Evolutionary conservation across 192 early-diverging fungal genomes (phyloP).

Genomic region (Podila epicladia): DNA sequence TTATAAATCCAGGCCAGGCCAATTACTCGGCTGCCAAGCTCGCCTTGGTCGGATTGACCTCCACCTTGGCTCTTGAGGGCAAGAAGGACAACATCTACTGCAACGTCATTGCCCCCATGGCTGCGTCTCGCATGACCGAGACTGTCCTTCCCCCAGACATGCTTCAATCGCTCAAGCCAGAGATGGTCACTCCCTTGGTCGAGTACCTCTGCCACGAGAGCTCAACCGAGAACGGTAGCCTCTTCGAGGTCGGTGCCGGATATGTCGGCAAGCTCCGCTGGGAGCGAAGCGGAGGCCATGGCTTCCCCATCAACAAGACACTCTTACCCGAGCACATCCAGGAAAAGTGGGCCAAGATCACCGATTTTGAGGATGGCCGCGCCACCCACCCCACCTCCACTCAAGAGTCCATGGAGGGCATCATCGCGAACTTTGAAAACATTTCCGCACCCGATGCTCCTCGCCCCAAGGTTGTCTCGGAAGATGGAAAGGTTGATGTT

Average conservation of each 20-base stretch:
- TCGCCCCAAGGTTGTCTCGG: slow-evolving; percentile 48
- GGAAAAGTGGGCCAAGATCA: slow-evolving; percentile 81
- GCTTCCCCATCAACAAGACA: slow-evolving; percentile 89
- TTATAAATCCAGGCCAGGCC: slow-evolving; percentile 59
- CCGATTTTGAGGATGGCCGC: slow-evolving; percentile 77
- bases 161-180: slow-evolving; percentile 94
- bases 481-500: slow-evolving; percentile 65
- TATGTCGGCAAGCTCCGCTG: slow-evolving; percentile 92
- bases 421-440: slow-evolving; percentile 78
- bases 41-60: slow-evolving; percentile 88
- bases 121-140: slow-evolving; percentile 97
- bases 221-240: slow-evolving; percentile 77
- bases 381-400: slow-evolving; percentile 84
- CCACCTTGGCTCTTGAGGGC: slow-evolving; percentile 94
- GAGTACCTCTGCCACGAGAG: slow-evolving; percentile 89
- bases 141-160: slow-evolving; percentile 97
- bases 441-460: neutral
- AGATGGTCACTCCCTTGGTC: slow-evolving; percentile 95
- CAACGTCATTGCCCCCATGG: slow-evolving; percentile 97
- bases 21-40: slow-evolving; percentile 93
- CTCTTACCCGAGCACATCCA: slow-evolving; percentile 89
- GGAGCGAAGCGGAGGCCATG: slow-evolving; percentile 87
- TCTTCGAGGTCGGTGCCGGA: slow-evolving; percentile 96
- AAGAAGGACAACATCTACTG: slow-evolving; percentile 88
- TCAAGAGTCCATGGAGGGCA: slow-evolving; percentile 79